Base-by-base conservation (phyloP, 805 yeast genomes). In the Candida coquimbonensis region DNA sequence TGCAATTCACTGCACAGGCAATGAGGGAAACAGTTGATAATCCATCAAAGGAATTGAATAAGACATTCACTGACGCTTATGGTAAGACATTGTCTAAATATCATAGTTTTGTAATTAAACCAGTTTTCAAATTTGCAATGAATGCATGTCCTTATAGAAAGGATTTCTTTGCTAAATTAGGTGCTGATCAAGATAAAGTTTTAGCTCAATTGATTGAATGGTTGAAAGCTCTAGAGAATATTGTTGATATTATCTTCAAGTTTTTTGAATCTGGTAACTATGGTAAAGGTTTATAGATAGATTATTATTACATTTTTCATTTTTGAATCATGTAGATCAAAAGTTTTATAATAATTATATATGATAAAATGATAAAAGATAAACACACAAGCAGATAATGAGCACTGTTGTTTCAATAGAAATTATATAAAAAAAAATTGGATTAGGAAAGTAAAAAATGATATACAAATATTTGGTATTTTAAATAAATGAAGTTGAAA, bases 101-200 rank as follows among this genome's bases (percentile, higher is more conserved):
- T 68, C 96, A 88, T 69, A 81, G 83, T 44, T 78, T 88, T 75
- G 70, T 88, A 58, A 74, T 88, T 51, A 84, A 83, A 60, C 96
- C 96, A 26, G 80, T 89, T 44, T 88, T 88, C 77, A 87, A 87
- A 68, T 74, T 89, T 63, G 96, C 96, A 41, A 89, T 88, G 96
- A 86, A 85, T 66, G 95, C 96, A 2, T 87, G 95, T 66, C 96
- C 96, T 12, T 89, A 87, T 68, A 79, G 96, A 70, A 80, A 78
- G 63, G 95, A 81, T 60, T 86, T 88, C 62, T 88, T 87, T 59
- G 81, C 65, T 49, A 88, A 87, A 70, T 75, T 88, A 56, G 96
- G 96, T 47, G 73, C 74, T 21, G 88, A 83, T 63, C 83, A 80
- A 62, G 81, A 68, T 32, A 77, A 75, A 60, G 95, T 89, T 21